A percentile compares a stretch with the other conserved stretches of the same genome.
phyloP scores from a whole-genome alignment of 805 yeast species.

The Metschnikowia amazonensis region DNA sequence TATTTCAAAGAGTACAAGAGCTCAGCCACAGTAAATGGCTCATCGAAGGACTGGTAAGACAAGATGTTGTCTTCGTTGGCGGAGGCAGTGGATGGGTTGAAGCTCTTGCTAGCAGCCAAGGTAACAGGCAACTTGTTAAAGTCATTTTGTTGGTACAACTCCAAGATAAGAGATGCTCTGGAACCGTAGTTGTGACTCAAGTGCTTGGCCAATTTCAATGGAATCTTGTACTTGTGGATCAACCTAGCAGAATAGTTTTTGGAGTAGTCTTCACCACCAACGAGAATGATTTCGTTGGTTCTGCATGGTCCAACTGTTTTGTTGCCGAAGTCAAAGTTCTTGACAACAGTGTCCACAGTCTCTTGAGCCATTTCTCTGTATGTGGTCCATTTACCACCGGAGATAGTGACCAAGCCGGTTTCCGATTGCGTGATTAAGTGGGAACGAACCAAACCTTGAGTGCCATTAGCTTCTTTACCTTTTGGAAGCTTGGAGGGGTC shows the following conservation, averaged over 20 bases:
- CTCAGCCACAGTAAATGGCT: constrained; percentile 90
- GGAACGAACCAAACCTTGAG: constrained; percentile 88
- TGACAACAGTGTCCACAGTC: constrained; percentile 71
- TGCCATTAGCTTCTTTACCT: constrained; percentile 45
- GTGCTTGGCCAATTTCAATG: constrained; percentile 74
- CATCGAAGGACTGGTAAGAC: constrained; percentile 53
- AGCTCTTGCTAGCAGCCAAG: constrained; percentile 42
- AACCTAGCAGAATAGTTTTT: constrained; percentile 70
- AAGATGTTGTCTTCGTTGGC: constrained; percentile 34
- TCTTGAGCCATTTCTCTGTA: constrained; percentile 98
- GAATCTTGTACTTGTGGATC: constrained; percentile 71
- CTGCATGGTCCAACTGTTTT: constrained; percentile 42
- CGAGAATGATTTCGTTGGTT: constrained; percentile 53
- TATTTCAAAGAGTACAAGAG: constrained; percentile 72
- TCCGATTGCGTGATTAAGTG: constrained; percentile 73
- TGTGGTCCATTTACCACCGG: constrained; percentile 99
- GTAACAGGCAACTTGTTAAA: constrained; percentile 62
- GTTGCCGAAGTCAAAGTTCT: constrained; percentile 38
- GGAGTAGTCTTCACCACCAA: constrained; percentile 82
- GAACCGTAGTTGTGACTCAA: constrained; percentile 86
- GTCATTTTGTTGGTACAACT: constrained; percentile 48
- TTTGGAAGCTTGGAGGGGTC: constrained; percentile 60
- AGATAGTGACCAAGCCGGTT: constrained; percentile 78
- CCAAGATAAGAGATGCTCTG: constrained; percentile 73
- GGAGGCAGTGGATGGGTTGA: constrained; percentile 26